These are phyloP conservation scores for Citeromyces hawaiiensis DNA, from an alignment of 1,139 yeast species.

Conservation along the genomic window DNA sequence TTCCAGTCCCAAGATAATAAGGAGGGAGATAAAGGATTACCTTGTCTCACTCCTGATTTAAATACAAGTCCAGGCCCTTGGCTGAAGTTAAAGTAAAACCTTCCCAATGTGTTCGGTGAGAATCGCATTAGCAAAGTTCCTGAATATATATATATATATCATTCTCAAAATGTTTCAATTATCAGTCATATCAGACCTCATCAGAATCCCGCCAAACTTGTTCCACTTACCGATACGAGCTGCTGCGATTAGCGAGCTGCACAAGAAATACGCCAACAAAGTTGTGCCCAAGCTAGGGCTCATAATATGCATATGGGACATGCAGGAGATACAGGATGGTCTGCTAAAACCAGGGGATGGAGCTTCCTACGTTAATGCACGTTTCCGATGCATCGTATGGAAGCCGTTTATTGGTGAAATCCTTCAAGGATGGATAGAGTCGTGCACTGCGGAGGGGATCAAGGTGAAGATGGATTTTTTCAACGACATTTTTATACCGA, in stretches of 20 bases:
- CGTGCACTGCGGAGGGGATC: slow-evolving; percentile 78
- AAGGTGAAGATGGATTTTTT: slow-evolving; percentile 77
- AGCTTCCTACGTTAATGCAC: slow-evolving; percentile 65
- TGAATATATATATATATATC: not conserved
- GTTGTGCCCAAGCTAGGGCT: slow-evolving; percentile 76
- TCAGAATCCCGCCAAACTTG: slow-evolving; percentile 79
- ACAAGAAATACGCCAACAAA: slow-evolving; percentile 74
- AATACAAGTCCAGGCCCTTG: no score
- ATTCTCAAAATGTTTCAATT: slow-evolving; percentile 58
- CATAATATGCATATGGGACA: slow-evolving; percentile 75
- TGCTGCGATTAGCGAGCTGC: slow-evolving; percentile 70
- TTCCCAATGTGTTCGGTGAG: no score
- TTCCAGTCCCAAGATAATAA: no score
- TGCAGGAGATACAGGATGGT: slow-evolving; percentile 74
- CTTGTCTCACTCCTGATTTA: no score
- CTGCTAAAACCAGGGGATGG: slow-evolving; percentile 94
- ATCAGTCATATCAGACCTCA: slow-evolving; percentile 66
- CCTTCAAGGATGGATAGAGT: slow-evolving; percentile 87
- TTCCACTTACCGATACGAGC: slow-evolving; percentile 59
- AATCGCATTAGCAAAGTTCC: no score
- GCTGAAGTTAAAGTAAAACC: no score
- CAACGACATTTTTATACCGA: slow-evolving; percentile 85
- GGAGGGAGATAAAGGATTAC: no score
- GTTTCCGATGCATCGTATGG: slow-evolving; percentile 68
- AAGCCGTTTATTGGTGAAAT: slow-evolving; percentile 93